Conservation (phyloP, 768 basidiomycete species). For the Saitozyma podzolica region DNA sequence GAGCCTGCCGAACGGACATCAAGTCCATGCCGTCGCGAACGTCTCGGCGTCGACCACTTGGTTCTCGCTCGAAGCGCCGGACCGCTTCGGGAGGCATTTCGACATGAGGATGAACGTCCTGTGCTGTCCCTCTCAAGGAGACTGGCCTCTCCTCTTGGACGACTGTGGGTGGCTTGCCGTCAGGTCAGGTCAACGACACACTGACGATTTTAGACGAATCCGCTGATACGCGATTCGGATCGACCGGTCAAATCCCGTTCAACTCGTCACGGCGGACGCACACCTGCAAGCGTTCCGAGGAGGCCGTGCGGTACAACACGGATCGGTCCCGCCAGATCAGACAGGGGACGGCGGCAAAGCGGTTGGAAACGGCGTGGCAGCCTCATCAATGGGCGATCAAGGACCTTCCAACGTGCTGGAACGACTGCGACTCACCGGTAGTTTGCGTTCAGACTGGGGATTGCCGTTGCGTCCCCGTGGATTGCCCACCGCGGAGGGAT, state of each 20-base stretch:
- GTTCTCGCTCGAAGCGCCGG: slow-evolving; percentile 21
- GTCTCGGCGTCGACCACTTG: slow-evolving; percentile 22
- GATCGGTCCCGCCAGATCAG: slow-evolving; percentile 11
- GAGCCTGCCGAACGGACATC: slow-evolving; percentile 31
- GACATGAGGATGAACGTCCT: slow-evolving; percentile 49
- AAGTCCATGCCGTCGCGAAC: slow-evolving; percentile 34
- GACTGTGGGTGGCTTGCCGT: slow-evolving; percentile 40
- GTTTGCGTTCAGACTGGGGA: slow-evolving; percentile 51
- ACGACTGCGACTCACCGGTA: slow-evolving; percentile 48
- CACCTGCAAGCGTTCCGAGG: slow-evolving; percentile 32
- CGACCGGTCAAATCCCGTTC: slow-evolving; percentile 48
- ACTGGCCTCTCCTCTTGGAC: slow-evolving; percentile 51
- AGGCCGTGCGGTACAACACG: slow-evolving; percentile 22
- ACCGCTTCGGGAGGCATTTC: slow-evolving; percentile 23
- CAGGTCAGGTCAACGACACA: background rate
- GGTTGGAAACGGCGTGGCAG: slow-evolving; percentile 3
- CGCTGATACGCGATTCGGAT: slow-evolving; percentile 45
- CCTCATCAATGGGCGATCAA: slow-evolving; percentile 43
- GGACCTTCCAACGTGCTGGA: slow-evolving; percentile 49
- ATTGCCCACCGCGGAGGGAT: slow-evolving; percentile 39
- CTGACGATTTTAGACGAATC: slow-evolving; percentile 31
- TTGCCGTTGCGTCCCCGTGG: slow-evolving; percentile 50
- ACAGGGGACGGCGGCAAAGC: slow-evolving; percentile 7
- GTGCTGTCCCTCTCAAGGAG: slow-evolving; percentile 44
- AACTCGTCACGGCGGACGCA: slow-evolving; percentile 38